phyloP scores from a whole-genome alignment of 1,284 basidiomycete species.

The Trichosporon ovoides region DNA sequence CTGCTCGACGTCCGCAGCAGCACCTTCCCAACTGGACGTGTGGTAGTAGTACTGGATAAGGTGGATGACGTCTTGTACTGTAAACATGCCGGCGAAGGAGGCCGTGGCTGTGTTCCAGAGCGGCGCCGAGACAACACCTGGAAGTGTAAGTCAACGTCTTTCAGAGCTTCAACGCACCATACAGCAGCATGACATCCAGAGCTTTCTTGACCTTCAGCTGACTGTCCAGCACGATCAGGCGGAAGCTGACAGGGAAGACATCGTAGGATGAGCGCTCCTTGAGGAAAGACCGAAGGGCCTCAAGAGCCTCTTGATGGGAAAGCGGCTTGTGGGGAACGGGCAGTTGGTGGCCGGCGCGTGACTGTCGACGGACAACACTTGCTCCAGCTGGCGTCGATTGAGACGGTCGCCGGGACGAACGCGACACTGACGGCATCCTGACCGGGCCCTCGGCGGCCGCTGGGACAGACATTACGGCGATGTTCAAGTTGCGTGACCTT shows the following conservation, averaged over 20 bases:
- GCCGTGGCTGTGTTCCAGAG: slow-evolving; percentile 94
- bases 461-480: background rate
- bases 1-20: slow-evolving; percentile 86
- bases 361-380: slow-evolving; percentile 33
- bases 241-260: slow-evolving; percentile 91
- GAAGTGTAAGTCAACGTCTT: slow-evolving; percentile 8
- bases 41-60: slow-evolving; percentile 95
- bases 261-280: slow-evolving; percentile 84
- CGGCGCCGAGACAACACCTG: slow-evolving; percentile 97
- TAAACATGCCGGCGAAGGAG: slow-evolving; percentile 87
- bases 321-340: slow-evolving; percentile 29
- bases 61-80: slow-evolving; percentile 91
- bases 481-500: background rate
- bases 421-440: slow-evolving; percentile 18
- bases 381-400: slow-evolving; percentile 15
- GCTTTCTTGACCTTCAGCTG: slow-evolving; percentile 91
- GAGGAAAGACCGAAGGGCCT: slow-evolving; percentile 74
- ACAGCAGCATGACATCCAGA: slow-evolving; percentile 77
- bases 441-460: background rate
- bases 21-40: slow-evolving; percentile 75
- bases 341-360: slow-evolving; percentile 38
- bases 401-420: slow-evolving; percentile 13
- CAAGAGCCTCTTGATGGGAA: slow-evolving; percentile 66
- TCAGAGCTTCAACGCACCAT: slow-evolving; percentile 58
- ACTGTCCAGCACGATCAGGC: slow-evolving; percentile 92